Evolutionary conservation across 2,329 filamentous ascomycete species (phyloP).

Genomic region (Fusarium sp.): DNA sequence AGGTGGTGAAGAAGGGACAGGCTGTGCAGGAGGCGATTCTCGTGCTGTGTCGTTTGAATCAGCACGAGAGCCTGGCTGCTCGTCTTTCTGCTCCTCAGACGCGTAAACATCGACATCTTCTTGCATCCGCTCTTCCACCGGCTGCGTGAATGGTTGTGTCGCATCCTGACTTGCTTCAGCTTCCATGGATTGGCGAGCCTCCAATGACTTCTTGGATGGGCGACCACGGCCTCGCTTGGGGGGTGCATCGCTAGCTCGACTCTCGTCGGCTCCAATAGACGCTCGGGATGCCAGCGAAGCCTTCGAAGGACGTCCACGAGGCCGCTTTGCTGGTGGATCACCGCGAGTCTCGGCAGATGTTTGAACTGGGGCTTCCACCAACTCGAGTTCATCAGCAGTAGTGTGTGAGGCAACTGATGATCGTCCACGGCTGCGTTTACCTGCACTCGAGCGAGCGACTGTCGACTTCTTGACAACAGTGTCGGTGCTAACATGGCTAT

Average conservation of each 20-base stretch:
- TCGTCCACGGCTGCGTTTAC: conserved; percentile 44
- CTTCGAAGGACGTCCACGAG: conserved; percentile 47
- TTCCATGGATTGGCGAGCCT: conserved; percentile 38
- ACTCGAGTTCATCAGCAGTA: conserved; percentile 41
- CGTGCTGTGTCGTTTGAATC: no score
- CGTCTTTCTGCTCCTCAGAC: conserved; percentile 22
- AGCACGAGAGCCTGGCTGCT: conserved; percentile 19
- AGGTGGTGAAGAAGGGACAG: conserved; percentile 34
- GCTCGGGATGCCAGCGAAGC: conserved; percentile 42
- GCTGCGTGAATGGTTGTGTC: conserved; percentile 24
- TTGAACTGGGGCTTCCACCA: conserved; percentile 32
- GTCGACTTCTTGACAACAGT: conserved; percentile 53
- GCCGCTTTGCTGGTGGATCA: conserved; percentile 42
- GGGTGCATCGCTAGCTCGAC: conserved; percentile 35
- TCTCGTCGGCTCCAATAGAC: conserved; percentile 35
- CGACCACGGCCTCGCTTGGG: conserved; percentile 46
- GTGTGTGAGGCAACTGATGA: conserved; percentile 44
- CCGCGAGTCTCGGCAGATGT: conserved; percentile 10
- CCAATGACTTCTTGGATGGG: conserved; percentile 46
- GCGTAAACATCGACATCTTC: conserved; percentile 31
- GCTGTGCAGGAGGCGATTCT: conserved; percentile 20
- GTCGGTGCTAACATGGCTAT: conserved; percentile 54
- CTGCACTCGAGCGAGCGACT: conserved; percentile 24
- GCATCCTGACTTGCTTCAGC: conserved; percentile 26
- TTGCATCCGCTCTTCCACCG: conserved; percentile 27